Base-by-base conservation (phyloP, 2,329 filamentous ascomycete genomes). In the Stachybotrys chartarum region DNA sequence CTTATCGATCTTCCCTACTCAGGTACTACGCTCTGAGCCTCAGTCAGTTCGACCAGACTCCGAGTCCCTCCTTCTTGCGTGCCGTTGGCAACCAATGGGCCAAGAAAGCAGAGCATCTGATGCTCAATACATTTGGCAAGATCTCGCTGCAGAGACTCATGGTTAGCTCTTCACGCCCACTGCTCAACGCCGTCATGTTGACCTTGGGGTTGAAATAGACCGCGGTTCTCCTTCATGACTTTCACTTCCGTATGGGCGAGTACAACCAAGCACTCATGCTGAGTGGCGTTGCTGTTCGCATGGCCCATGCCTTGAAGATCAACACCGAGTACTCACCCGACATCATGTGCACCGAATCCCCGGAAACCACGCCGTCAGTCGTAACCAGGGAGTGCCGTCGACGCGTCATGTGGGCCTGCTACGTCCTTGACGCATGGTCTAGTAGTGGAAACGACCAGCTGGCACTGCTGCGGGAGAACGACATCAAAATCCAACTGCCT, bases 321-420 rank as follows among this genome's bases (percentile, higher is more conserved):
- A 71, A 74, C 52, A 61, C 66, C 17, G 72, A 74, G 49, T 66
- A 66, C 53, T 70, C 69, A 5, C 56, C 67, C 24, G 71, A 74
- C 51, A 66, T 74, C 32, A 65, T 74, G n/a, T 72, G 71, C 54
- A 64, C 70, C 42, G 68, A 72, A 24, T 55, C 60, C 46, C 64
- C 66, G 45, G 61, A 63, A 3, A 59, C 58, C 1, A 61, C 65
- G 1, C 70, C 70, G 0, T 72, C 71, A 0, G 68, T 72, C 0
- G 70, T 72, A 6, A 65, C 71, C 48, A 65, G 71, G 18, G 72
- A 74, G 56, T 70, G 70, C 24, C 69, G 71, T 1, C 62, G 72
- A 12, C 68, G 72, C 12, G 66, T 74, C 8, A 74, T 74, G 72
- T 74, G 72, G 72, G 71, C 72, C 10, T 74, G 71, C 57, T 74